Evolutionary conservation across 352 stramenopile genomes (phyloP), one percentile per base, ranked within the genome.

Genomic region (Pythium biforme): DNA sequence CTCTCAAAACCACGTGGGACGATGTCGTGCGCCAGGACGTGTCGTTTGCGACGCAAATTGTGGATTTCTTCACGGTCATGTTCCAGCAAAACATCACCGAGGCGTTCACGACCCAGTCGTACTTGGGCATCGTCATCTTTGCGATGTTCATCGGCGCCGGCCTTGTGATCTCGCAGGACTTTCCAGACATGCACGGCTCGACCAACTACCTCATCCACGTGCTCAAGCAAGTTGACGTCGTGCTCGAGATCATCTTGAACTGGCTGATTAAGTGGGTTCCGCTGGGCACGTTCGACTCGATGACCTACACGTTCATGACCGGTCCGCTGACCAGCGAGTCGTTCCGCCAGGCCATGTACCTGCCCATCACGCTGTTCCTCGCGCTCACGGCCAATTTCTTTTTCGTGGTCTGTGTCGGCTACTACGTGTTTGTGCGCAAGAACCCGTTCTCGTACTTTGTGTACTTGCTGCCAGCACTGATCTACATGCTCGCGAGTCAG

Each of bases 221-320:
- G 5, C 71, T 88, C 39, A 76, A 79, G 51, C 81, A 90, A 59
- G 55, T 86, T 9, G 60, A 86, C 51, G 49, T 86, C 20, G 76
- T 88, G 54, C 68, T 88, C 22, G 81, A 88, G 53, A 71, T 85
- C 57, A 81, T 88, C n/a, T 66, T 90, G 39, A 90, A 88, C 66
- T 90, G 78, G 75, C 31, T 88, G 15, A 75, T 90, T 37, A 58
- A 63, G 8, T 88, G 75, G 58, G 75, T 81, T 45, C 76, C 81
- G 1, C 48, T 86, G 5, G 72, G 73, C 27, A 84, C 75, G 46
- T 49, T 83, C 39, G 79, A 72, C 11, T 78, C 78, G 60, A 79
- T 87, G 59, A 74, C 73, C 7, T 84, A 69, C 59, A 79, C 70
- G 26, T 75, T 87, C 60, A 79, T 82, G 73, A 76, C 65, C 5